These are phyloP conservation scores for Penicillium sp. DNA, from an alignment of 2,329 filamentous ascomycete genomes.

Conservation along the genomic window DNA sequence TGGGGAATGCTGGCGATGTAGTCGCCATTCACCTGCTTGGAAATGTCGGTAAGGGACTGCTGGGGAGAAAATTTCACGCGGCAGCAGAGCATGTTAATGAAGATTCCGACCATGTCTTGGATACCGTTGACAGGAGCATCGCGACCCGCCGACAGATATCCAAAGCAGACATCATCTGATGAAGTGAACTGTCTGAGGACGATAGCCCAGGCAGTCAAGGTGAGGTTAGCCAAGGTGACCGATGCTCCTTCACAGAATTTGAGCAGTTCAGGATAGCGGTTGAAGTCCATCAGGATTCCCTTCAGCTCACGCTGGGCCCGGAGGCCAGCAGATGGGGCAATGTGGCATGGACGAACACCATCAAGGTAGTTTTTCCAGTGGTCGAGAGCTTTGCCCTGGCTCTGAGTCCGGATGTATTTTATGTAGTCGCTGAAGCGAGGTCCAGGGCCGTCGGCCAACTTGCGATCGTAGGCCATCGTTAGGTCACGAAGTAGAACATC, in stretches of 20 bases:
- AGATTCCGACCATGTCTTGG: slow-evolving; percentile 52
- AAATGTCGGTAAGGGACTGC: slow-evolving; percentile 43
- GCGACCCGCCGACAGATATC: slow-evolving; percentile 45
- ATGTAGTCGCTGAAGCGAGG: slow-evolving; percentile 45
- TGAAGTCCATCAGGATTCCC: slow-evolving; percentile 34
- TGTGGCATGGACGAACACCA: slow-evolving; percentile 37
- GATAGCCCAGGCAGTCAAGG: slow-evolving; percentile 46
- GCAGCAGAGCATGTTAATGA: slow-evolving; percentile 62
- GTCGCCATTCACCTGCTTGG: slow-evolving; percentile 52
- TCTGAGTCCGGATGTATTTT: slow-evolving; percentile 34
- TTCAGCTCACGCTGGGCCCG: slow-evolving; percentile 26
- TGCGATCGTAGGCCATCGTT: slow-evolving; percentile 35
- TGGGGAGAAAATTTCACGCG: slow-evolving; percentile 45
- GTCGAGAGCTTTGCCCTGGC: slow-evolving; percentile 29
- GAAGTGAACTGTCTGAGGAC: slow-evolving; percentile 37
- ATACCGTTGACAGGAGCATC: slow-evolving; percentile 53
- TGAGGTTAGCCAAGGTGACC: slow-evolving; percentile 42
- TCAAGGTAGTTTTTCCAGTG: slow-evolving; percentile 43
- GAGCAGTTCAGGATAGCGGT: slow-evolving; percentile 35
- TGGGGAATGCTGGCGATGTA: slow-evolving; percentile 53
- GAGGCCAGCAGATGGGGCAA: slow-evolving; percentile 21
- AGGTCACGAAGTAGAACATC: slow-evolving; percentile 38
- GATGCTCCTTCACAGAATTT: slow-evolving; percentile 36
- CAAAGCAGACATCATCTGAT: slow-evolving; percentile 47
- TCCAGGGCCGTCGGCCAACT: slow-evolving; percentile 30